These are phyloP conservation scores for Chrysochromulina tobinii DNA, from an alignment of 78 protist species.

Conservation along the genomic window DNA sequence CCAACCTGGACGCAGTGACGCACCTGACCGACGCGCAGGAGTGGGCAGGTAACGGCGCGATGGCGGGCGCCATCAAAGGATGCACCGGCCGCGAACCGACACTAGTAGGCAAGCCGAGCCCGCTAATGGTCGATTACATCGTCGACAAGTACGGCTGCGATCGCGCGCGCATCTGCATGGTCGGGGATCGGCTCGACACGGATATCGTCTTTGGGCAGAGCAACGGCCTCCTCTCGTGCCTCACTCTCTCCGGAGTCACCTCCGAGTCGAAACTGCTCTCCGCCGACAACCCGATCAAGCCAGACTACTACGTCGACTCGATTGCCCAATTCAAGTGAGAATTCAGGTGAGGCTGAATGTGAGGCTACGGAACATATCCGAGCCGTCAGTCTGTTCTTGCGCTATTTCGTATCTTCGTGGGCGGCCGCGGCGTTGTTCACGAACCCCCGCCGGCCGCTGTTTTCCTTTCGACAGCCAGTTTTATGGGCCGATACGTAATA, in stretches of 20 bases:
- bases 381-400: too few species aligned
- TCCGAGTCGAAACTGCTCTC: conserved; percentile 35
- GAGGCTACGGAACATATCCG: too few species aligned
- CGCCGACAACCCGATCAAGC: conserved; percentile 22
- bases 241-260: conserved; percentile 46
- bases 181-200: conserved; percentile 77
- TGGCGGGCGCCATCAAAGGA: conserved; percentile 58
- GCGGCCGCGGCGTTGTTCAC: too few species aligned
- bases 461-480: too few species aligned
- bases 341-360: too few species aligned
- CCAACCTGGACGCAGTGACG: conserved; percentile 60
- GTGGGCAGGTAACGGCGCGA: conserved; percentile 60
- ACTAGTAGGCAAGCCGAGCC: conserved; percentile 44
- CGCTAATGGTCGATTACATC: conserved; percentile 44
- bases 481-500: too few species aligned
- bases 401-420: too few species aligned
- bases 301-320: conserved; percentile 8
- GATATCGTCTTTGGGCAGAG: conserved; percentile 63
- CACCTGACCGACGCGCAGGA: conserved; percentile 57
- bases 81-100: conserved; percentile 25
- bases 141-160: conserved; percentile 12
- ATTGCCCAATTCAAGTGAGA: not conserved
- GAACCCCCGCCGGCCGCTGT: too few species aligned
- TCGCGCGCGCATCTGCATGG: conserved; percentile 36
- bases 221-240: conserved; percentile 23